These are phyloP conservation scores for Ogataea siamensis DNA, from an alignment of 805 yeast genomes.

Conservation along the genomic window DNA sequence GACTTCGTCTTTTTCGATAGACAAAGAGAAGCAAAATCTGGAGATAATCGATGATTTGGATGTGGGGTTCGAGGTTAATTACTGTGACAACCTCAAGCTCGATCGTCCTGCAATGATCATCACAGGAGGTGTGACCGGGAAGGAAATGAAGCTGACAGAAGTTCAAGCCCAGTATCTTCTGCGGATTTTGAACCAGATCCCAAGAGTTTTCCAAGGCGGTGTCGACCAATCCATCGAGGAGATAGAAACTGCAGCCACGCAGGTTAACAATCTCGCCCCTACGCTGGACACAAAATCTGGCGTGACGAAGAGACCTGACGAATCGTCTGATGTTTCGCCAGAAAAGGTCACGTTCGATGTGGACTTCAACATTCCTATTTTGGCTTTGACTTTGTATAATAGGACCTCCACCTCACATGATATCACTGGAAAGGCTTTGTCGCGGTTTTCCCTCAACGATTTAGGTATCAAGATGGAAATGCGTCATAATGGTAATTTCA, in stretches of 20 bases:
- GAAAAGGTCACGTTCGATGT: slow-evolving; percentile 42
- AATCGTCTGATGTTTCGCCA: slow-evolving; percentile 18
- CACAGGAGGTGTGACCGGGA: slow-evolving; percentile 58
- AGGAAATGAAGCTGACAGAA: slow-evolving; percentile 68
- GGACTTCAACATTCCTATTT: slow-evolving; percentile 56
- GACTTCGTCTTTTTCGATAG: slow-evolving; percentile 56
- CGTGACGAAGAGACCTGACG: slow-evolving; percentile 2
- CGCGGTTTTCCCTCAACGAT: slow-evolving; percentile 60
- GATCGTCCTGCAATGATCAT: slow-evolving; percentile 50
- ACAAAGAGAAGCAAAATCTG: slow-evolving; percentile 46
- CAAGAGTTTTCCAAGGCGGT: slow-evolving; percentile 49
- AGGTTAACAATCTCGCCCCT: slow-evolving; percentile 52
- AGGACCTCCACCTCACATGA: slow-evolving; percentile 40
- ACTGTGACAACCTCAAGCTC: slow-evolving; percentile 40
- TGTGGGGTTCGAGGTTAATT: slow-evolving; percentile 56
- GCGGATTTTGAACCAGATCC: slow-evolving; percentile 52
- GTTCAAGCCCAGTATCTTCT: slow-evolving; percentile 60
- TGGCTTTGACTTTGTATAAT: slow-evolving; percentile 61
- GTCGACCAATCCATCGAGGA: slow-evolving; percentile 46
- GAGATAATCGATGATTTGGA: slow-evolving; percentile 69
- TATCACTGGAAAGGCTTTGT: slow-evolving; percentile 43
- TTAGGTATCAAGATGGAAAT: slow-evolving; percentile 50
- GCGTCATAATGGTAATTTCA: slow-evolving; percentile 52
- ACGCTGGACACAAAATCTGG: slow-evolving; percentile 3
- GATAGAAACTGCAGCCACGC: slow-evolving; percentile 60